phyloP scores from a whole-genome alignment of 2,329 filamentous ascomycete genomes.

The Grosmannia serpens region DNA sequence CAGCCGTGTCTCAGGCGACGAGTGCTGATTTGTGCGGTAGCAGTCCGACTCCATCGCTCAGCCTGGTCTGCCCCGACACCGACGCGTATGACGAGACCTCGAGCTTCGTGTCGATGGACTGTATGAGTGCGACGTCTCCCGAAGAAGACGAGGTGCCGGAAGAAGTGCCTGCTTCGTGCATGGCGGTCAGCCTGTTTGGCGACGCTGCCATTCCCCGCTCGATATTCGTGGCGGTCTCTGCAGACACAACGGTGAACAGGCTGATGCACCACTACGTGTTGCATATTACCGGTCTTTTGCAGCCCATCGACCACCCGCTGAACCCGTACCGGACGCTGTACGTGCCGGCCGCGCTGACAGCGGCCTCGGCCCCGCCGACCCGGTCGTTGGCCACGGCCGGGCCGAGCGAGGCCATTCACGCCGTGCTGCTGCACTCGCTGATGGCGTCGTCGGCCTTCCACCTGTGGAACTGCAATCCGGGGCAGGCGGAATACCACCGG shows the following conservation, averaged over 20 bases:
- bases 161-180: too few relatives aligned
- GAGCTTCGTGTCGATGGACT: too few relatives aligned
- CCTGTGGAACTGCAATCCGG: slow-evolving; percentile 3
- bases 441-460: slow-evolving; percentile 6
- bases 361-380: not conserved
- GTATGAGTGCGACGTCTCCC: too few relatives aligned
- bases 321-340: slow-evolving; percentile 7
- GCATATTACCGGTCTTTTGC: slow-evolving; percentile 5
- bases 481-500: not conserved
- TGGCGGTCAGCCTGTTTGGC: too few relatives aligned
- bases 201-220: not conserved
- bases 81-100: too few relatives aligned
- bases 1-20: not conserved
- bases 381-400: not conserved
- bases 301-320: slow-evolving; percentile 4
- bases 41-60: too few relatives aligned
- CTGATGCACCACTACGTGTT: slow-evolving; percentile 6
- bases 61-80: too few relatives aligned
- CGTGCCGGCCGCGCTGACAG: not conserved
- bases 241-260: not conserved
- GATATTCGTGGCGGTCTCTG: not conserved
- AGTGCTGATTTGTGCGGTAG: not conserved
- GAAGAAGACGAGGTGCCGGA: too few relatives aligned
- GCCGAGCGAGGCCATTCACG: not conserved
- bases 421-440: slow-evolving; percentile 3